Evolutionary conservation across 78 protist species (phyloP), one percentile per base, ranked within the genome.

Genomic region (Mantamonas sphyraenae): DNA sequence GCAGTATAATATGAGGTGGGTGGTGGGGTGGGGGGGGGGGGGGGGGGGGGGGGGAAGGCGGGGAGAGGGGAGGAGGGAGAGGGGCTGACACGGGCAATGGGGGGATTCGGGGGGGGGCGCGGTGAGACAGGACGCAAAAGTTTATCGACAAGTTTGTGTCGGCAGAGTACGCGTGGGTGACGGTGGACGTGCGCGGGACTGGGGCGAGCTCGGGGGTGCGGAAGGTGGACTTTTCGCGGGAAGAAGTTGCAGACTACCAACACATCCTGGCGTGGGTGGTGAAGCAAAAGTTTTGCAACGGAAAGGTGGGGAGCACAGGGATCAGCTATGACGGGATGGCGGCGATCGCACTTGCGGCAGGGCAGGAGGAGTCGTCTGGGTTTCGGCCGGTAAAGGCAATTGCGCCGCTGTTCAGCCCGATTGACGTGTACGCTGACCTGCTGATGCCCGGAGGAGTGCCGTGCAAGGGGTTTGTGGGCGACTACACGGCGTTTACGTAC

Each of bases 291-390:
- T 61, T 37, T 7, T 39, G 65, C 43, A 61, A 61, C 65, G 65
- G 65, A 7, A 61, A 61, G 43, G 22, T 61, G 28, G 65, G 65
- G 40, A 61, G 65, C 8, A 24, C 28, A 19, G 65, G 65, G 3
- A 61, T 61, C 43, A 24, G 34, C 22, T 61, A 61, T 8, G 65
- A 61, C 43, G 65, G 65, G 28, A 61, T 61, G 65, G 65, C 65
- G 3, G 65, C 34, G 8, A 12, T 12, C 24, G 12, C 8, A 33
- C 24, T 12, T 8, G 12, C 8, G 8, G 38, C 64, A 8, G 47
- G 8, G 24, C 38, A 14, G 38, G 24, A 12, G 12, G 12, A 59
- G 38, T 12, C 65, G 40, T n/a, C n/a, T n/a, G n/a, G n/a, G n/a
- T n/a, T n/a, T n/a, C n/a, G n/a, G n/a, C n/a, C n/a, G n/a, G 53